Percentiles rank a stretch among this genome's conserved stretches.
These are phyloP conservation scores for Apium graveolens DNA, from an alignment of 129 eudicot species.

Conservation along the genomic window DNA sequence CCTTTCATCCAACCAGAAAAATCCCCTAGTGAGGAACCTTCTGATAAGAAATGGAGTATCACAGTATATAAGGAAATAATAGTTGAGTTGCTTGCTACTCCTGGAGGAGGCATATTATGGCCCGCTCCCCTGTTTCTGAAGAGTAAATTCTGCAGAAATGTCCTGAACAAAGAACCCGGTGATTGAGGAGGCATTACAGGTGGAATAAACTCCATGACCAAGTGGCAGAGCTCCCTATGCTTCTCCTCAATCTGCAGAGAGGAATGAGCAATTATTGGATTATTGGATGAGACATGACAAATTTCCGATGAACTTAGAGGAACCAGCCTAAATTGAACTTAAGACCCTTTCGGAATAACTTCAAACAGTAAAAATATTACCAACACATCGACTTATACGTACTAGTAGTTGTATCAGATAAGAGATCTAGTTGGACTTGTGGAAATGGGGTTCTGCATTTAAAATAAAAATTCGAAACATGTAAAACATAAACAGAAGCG, in stretches of 20 bases:
- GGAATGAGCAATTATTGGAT: background rate
- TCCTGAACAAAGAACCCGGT: constrained; percentile 89
- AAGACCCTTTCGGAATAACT: background rate
- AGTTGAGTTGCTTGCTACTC: constrained; percentile 74
- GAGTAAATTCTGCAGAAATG: constrained; percentile 62
- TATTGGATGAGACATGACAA: background rate
- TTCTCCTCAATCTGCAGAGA: constrained; percentile 89
- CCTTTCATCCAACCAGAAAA: constrained; percentile 59
- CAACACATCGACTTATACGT: background rate
- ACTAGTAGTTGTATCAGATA: background rate
- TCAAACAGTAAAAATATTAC: background rate
- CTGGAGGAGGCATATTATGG: constrained; percentile 77
- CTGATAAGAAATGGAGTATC: constrained; percentile 81
- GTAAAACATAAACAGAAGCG: background rate
- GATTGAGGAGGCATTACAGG: constrained; percentile 80
- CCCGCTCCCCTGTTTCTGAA: constrained; percentile 91
- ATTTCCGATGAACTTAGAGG: background rate
- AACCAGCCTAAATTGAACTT: background rate
- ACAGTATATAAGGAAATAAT: constrained; percentile 77
- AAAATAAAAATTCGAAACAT: background rate
- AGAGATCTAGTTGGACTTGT: background rate
- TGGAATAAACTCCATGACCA: constrained; percentile 87
- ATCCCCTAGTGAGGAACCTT: constrained; percentile 58
- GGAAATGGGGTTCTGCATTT: background rate
- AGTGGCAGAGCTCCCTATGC: constrained; percentile 87